Percentiles rank a stretch among this genome's conserved stretches.
Conservation (phyloP, 176 grass and related monocot genomes). For the Oryza brachyantha region DNA sequence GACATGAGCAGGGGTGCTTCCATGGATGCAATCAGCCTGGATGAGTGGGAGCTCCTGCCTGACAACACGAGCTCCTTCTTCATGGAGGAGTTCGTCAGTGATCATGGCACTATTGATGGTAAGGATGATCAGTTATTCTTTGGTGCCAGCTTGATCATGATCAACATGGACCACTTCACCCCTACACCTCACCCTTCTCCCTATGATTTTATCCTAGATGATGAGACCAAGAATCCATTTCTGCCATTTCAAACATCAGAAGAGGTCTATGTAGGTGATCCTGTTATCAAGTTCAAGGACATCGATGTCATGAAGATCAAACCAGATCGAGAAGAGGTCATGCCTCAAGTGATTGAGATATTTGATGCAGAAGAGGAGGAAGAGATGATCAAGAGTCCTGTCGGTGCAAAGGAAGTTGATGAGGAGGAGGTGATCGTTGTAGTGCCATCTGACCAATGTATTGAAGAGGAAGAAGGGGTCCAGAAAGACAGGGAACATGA, state of each 20-base stretch:
- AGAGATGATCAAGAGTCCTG: background rate
- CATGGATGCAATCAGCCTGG: constrained; percentile 56
- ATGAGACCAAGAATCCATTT: background rate
- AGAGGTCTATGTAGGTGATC: background rate
- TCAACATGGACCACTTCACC: constrained; percentile 65
- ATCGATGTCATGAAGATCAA: constrained; percentile 29
- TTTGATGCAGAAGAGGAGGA: constrained; percentile 33
- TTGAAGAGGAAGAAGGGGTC: background rate
- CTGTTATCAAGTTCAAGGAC: constrained; percentile 35
- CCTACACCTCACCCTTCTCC: constrained; percentile 31
- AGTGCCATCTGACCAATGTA: constrained; percentile 12
- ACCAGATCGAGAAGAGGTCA: background rate
- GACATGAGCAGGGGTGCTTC: constrained; percentile 29
- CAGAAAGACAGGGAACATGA: constrained; percentile 18
- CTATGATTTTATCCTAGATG: constrained; percentile 10
- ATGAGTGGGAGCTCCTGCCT: constrained; percentile 90
- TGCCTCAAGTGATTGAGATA: background rate
- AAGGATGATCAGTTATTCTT: constrained; percentile 39
- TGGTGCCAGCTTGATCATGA: constrained; percentile 35
- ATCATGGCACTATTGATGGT: constrained; percentile 20
- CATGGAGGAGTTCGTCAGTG: constrained; percentile 29
- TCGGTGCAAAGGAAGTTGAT: background rate
- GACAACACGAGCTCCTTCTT: constrained; percentile 36
- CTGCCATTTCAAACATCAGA: background rate
- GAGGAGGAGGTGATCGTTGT: constrained; percentile 19